Evolutionary conservation across 2,329 filamentous ascomycete species (phyloP), one percentile per base, ranked within the genome.

Genomic region (Aspergillus brasiliensis): DNA sequence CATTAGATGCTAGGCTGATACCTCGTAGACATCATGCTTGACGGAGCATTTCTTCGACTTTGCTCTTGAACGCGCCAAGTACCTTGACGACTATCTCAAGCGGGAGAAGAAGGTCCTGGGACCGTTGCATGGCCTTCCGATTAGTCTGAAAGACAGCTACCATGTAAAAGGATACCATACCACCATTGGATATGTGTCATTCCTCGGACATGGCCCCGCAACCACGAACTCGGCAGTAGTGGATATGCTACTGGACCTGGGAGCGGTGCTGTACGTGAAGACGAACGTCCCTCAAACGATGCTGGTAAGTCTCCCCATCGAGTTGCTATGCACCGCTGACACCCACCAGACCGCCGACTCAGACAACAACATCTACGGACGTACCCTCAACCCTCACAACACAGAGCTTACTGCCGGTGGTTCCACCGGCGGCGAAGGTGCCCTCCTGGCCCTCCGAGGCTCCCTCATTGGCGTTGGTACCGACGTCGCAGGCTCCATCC

Each of bases 61-160:
- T 4, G 79, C 77, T 0, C 57, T 78, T 2, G 67, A 73, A 5
- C 65, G 71, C n/a, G 78, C 78, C 3, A 65, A 69, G 27, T 67
- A 69, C 13, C 69, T 80, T 1, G 77, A 80, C 59, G 64, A 69
- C 1, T 73, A 77, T 47, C 62, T 75, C 1, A 31, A 63, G 21
- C 61, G 62, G 8, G 66, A 71, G 21, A 70, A 69, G 8, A 70
- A 66, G 37, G 65, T 71, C 0, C 47, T 75, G 4, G 76, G 77
- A 0, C 77, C 77, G 1, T 60, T 79, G 2, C 77, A 80, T 59
- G 77, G 77, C 0, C 60, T 79, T 0, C 77, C 77, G 0, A 67
- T 80, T 23, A 74, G 71, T 38, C 42, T 79, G 19, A 80, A 77
- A 56, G 74, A 73, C 37, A 65, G 63, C 55, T 70, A 70, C 49